phyloP scores from a whole-genome alignment of 2,329 filamentous ascomycete genomes.

The Apiospora aurea region DNA sequence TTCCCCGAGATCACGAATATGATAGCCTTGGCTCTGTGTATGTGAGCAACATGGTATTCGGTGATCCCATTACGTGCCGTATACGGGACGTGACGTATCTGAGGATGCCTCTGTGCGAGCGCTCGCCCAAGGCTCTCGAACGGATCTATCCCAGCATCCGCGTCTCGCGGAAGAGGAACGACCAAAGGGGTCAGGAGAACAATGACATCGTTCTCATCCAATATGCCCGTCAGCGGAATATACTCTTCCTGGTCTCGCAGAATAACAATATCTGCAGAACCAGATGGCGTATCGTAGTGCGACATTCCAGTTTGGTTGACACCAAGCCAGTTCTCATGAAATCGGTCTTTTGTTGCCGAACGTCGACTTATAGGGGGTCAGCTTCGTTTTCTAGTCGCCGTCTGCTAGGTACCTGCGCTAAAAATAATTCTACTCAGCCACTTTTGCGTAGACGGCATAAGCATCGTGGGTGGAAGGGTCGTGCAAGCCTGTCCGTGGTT shows the following conservation, averaged over 20 bases:
- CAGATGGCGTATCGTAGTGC: conserved; percentile 9
- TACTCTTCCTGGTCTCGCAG: conserved; percentile 35
- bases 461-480: conserved; percentile 8
- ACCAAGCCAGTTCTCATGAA: conserved; percentile 2
- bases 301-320: conserved; percentile 18
- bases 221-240: conserved; percentile 54
- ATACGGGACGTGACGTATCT: conserved; percentile 76
- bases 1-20: conserved; percentile 66
- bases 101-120: conserved; percentile 64
- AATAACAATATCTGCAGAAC: conserved; percentile 15
- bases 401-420: conserved; percentile 5
- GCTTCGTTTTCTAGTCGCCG: conserved; percentile 11
- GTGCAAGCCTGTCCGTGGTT: not conserved
- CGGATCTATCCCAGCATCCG: conserved; percentile 63
- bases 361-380: conserved; percentile 9
- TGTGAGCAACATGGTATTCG: conserved; percentile 66
- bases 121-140: conserved; percentile 75
- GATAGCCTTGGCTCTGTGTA: conserved; percentile 64
- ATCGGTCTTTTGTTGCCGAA: not conserved
- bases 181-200: conserved; percentile 67
- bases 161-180: conserved; percentile 50
- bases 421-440: conserved; percentile 7
- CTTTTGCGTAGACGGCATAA: not conserved
- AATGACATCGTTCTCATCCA: conserved; percentile 60
- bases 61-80: conserved; percentile 69